Base-by-base conservation (phyloP, 169 alveolate genomes). In the Eimeria tenella region DNA sequence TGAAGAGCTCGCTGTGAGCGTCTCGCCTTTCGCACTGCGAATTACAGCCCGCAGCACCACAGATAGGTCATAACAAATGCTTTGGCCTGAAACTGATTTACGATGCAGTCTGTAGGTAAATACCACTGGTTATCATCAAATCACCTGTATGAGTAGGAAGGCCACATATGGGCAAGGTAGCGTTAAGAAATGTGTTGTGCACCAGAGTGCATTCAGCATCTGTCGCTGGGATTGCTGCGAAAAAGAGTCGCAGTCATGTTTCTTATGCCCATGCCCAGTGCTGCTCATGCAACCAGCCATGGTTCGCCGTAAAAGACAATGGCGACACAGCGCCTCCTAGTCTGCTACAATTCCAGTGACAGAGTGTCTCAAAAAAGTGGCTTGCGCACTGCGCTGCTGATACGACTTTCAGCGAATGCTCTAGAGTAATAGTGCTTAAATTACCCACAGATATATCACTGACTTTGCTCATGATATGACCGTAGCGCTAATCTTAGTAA, bases 191-290 rank as follows among this genome's bases (percentile, higher is more conserved):
- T 19, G 91, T 84, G 63, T 84, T 84, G 81, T 49, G 62, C 7
- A 84, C 79, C 19, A 84, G 91, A 13, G 25, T 17, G 25, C 91
- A 52, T 71, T 84, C 91, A 10, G 79, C 91, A 13, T 84, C 91
- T 42, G 91, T 84, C 31, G 91, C 81, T 84, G 91, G 91, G 17
- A 62, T 15, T 58, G 81, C 91, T 84, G 91, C 91, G 42, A 62
- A 19, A 42, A 31, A 50, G 56, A 60, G n/a, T 23, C 65, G 52
- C 62, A 84, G 0, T 11, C 89, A 81, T 56, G 25, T 0, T 56
- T 42, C 5, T 4, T 31, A 31, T 19, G 68, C 21, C 53, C 8
- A 4, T 21, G 70, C 11, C 50, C 70, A 53, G 52, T 19, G 31
- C 21, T 77, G 19, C 87, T 17, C 17, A 31, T 5, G 4, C 31